Base-by-base conservation (phyloP, 352 stramenopile genomes). In the Phytophthora pinifolia region DNA sequence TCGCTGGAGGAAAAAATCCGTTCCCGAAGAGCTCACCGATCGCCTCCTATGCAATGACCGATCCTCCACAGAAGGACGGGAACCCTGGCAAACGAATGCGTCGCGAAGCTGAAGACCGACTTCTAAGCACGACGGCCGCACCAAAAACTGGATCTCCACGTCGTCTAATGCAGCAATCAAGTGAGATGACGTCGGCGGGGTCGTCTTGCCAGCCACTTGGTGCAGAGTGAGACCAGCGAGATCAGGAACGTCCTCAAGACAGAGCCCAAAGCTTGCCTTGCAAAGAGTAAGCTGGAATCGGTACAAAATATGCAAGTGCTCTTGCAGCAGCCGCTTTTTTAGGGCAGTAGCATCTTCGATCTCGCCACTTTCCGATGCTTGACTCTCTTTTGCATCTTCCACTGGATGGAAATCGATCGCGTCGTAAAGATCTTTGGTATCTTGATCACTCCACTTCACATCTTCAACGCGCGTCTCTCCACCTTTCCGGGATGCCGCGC, bases 391-490 rank as follows among this genome's bases (percentile, higher is more conserved):
- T 20, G 52, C 59, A 31, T 58, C 44, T 59, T 80, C 41, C 2
- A 76, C 66, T 1, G 85, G 85, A 52, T 91, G 67, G 35, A 88
- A 94, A 56, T 94, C 72, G 39, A 94, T 94, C 7, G 83, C 83
- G 15, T 86, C 76, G 31, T 88, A 94, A 3, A 94, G 52, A 30
- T 83, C 70, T 44, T 89, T 86, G 6, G 77, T 89, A 44, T 94
- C 85, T 56, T 92, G 73, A n/a, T 94, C 81, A 52, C 79, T 93
- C 83, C 83, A 93, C 50, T 81, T 74, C 3, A 91, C 70, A 31
- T 90, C 79, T 37, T 80, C 69, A 29, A 69, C 59, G 31, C 58
- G 43, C 7, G 74, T 15, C 6, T 50, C 45, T 43, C 57, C 62
- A 38, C 44, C 43, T 43, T 27, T 48, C 3, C 38, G 31, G 22